A percentile compares a stretch with the other conserved stretches of the same genome.
These are phyloP conservation scores for Cyberlindnera euphorbiae DNA, from an alignment of 805 yeast genomes.

Conservation along the genomic window DNA sequence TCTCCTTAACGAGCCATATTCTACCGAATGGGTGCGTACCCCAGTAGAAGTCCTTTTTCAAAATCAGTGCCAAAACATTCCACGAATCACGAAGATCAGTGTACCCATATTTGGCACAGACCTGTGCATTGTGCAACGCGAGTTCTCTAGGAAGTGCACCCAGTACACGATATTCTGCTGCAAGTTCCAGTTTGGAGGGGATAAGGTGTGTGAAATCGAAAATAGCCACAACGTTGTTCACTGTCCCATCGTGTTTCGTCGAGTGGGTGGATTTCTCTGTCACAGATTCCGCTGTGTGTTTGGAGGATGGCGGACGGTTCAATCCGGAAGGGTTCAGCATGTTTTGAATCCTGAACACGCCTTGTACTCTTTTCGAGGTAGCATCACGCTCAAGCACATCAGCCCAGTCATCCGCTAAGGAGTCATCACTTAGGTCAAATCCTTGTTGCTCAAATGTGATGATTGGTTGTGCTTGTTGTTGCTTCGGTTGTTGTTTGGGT, in stretches of 20 bases:
- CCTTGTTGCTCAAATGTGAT: slow-evolving; percentile 53
- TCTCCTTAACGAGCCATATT: slow-evolving; percentile 54
- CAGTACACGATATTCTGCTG: slow-evolving; percentile 57
- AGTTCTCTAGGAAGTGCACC: slow-evolving; percentile 61
- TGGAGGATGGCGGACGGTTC: slow-evolving; percentile 2
- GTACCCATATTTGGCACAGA: slow-evolving; percentile 61
- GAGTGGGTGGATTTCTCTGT: slow-evolving; percentile 20
- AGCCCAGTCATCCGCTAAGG: slow-evolving; percentile 66
- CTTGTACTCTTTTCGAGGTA: slow-evolving; percentile 45
- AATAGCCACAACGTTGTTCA: slow-evolving; percentile 50
- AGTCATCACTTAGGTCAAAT: slow-evolving; percentile 46
- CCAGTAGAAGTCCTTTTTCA: slow-evolving; percentile 55
- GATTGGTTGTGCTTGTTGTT: slow-evolving; percentile 32
- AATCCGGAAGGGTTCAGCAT: slow-evolving; percentile 2
- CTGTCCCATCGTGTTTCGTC: slow-evolving; percentile 7
- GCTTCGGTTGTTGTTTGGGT: slow-evolving; percentile 40
- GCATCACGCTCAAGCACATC: slow-evolving; percentile 57
- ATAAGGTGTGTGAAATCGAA: slow-evolving; percentile 64
- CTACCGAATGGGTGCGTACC: slow-evolving; percentile 77
- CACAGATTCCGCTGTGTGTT: slow-evolving; percentile 10
- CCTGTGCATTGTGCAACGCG: slow-evolving; percentile 64
- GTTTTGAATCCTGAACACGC: slow-evolving; percentile 28
- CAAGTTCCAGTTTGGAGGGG: slow-evolving; percentile 71
- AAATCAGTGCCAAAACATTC: slow-evolving; percentile 48
- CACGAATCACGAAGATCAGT: slow-evolving; percentile 69